Base-by-base conservation (phyloP, 202 grass and related monocot genomes). In the Panicum virgatum region DNA sequence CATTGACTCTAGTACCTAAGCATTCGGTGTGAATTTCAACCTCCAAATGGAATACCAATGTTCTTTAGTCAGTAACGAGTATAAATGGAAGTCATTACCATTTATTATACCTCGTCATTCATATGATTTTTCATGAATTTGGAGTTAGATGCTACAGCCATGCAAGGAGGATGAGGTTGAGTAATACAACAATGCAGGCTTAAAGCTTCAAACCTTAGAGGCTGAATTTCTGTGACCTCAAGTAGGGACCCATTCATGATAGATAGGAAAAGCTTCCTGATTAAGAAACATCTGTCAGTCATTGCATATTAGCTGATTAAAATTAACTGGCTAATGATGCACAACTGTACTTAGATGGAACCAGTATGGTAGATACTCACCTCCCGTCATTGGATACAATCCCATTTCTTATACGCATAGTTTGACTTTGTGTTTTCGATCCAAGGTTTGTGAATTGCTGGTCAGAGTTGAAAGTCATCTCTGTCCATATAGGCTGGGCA, bases 401-500 rank as follows among this genome's bases (percentile, higher is more conserved):
- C 60, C 90, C 92, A 4, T 90, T 89, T 88, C 89, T 91, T 75
- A 96, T 87, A 61, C 26, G 59, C 75, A 89, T 64, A 46, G 43
- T 69, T 77, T 77, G 86, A 77, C 66, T 82, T 85, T 74, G 73
- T 77, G 83, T 77, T 18, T 59, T 84, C 81, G 87, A 83, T 84
- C 78, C 83, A 83, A 81, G 59, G 42, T 76, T 73, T 63, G 59
- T 78, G 53, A 83, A 89, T 82, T 89, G 56, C 78, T 93, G 59
- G 37, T 61, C 70, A 47, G 73, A 81, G 15, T 72, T 86, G 85
- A 98, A 90, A 69, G 73, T 42, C 58, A 95, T 80, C 78, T 96
- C 90, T 46, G 80, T 95, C 96, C 96, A 98, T 85, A 98, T 91
- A 69, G 96, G 96, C 60, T 96, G 96, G 80, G 89, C 90, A 78